phyloP scores from a whole-genome alignment of 306 rosid genomes.

The Adenanthera pavonina region DNA sequence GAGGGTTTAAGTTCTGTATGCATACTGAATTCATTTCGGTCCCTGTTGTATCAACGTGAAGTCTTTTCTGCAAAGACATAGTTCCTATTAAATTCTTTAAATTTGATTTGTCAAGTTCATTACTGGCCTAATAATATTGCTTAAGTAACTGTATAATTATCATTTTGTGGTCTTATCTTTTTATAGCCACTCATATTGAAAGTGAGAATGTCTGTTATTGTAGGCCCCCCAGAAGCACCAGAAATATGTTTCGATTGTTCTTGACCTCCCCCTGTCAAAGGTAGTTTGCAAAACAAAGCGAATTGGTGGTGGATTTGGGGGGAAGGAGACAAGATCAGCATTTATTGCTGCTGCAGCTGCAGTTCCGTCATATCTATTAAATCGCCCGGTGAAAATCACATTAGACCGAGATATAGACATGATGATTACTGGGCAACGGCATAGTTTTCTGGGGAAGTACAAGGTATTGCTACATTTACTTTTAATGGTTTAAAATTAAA shows the following conservation, averaged over 20 bases:
- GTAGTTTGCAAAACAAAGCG: constrained; percentile 97
- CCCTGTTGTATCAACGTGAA: background rate
- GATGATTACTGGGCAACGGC: constrained; percentile 94
- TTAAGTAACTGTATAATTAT: background rate
- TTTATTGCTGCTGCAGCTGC: constrained; percentile 85
- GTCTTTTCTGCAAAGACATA: background rate
- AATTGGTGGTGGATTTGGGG: constrained; percentile 98
- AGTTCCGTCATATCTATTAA: constrained; percentile 84
- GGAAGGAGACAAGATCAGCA: constrained; percentile 96
- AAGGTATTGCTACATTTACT: constrained; percentile 60
- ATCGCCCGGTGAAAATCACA: constrained; percentile 80
- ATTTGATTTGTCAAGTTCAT: constrained; percentile 4
- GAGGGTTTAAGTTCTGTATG: background rate
- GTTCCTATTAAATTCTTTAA: background rate
- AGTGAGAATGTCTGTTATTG: constrained; percentile 37
- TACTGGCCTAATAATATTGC: background rate
- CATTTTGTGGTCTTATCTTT: constrained; percentile 9
- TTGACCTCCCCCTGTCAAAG: constrained; percentile 90
- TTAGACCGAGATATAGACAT: constrained; percentile 91
- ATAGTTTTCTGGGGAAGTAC: constrained; percentile 95
- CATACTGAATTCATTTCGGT: background rate
- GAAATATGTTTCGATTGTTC: constrained; percentile 81
- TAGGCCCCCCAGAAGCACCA: constrained; percentile 99
- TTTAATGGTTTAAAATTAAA: constrained; percentile 15
- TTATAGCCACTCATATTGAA: background rate